phyloP scores from a whole-genome alignment of 345 rosid genomes.

The Rhodamnia argentea region DNA sequence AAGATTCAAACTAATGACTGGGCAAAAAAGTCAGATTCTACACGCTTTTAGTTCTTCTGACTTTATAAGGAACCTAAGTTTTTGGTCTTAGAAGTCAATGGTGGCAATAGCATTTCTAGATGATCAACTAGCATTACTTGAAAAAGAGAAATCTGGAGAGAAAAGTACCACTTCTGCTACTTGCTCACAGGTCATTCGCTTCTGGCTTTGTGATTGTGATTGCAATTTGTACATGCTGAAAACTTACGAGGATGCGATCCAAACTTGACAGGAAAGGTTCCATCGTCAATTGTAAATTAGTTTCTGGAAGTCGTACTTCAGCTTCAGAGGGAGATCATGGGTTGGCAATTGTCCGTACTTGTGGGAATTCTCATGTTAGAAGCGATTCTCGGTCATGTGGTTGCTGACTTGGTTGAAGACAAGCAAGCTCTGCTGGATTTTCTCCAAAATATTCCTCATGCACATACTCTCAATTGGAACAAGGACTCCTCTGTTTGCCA shows the following conservation, averaged over 20 bases:
- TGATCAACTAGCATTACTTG: background rate
- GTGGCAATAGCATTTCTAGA: background rate
- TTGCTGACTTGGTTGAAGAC: slow-evolving; percentile 48
- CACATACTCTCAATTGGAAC: slow-evolving; percentile 57
- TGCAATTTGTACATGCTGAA: background rate
- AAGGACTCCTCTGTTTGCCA: slow-evolving; percentile 37
- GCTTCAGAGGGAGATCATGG: background rate
- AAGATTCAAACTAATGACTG: background rate
- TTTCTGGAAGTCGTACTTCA: background rate
- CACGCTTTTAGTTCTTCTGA: background rate
- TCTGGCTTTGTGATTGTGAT: background rate
- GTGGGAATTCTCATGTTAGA: slow-evolving; percentile 12
- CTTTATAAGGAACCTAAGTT: background rate
- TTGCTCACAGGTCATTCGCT: background rate
- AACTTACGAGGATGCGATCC: background rate
- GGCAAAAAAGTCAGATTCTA: background rate
- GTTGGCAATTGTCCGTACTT: background rate
- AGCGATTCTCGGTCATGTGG: slow-evolving; percentile 17
- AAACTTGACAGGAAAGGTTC: background rate
- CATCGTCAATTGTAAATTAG: background rate
- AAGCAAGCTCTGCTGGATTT: slow-evolving; percentile 70
- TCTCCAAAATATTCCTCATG: slow-evolving; percentile 30
- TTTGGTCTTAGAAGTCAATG: background rate
- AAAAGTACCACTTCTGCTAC: background rate
- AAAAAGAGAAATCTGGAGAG: background rate